A percentile compares a stretch with the other conserved stretches of the same genome.
phyloP scores from a whole-genome alignment of 2,329 filamentous ascomycete genomes.

The Pyricularia pennisetigena region DNA sequence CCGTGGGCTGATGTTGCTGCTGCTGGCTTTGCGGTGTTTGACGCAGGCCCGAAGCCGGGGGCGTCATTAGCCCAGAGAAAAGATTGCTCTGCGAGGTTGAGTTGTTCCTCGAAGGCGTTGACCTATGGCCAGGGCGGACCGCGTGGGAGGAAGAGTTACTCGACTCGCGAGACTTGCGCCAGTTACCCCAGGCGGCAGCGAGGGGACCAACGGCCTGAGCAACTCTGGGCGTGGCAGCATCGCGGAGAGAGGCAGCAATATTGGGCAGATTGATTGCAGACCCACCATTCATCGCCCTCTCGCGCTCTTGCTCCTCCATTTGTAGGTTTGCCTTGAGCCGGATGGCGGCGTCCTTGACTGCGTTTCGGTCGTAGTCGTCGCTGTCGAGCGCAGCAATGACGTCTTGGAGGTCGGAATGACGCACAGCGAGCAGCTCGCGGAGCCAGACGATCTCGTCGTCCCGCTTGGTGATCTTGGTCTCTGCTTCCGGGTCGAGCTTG shows the following conservation, averaged over 20 bases:
- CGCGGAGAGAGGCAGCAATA: constrained; percentile 65
- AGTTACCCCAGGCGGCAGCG: constrained; percentile 93
- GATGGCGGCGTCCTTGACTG: constrained; percentile 83
- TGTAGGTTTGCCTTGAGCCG: constrained; percentile 88
- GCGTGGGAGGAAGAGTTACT: constrained; percentile 22
- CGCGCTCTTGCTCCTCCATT: constrained; percentile 95
- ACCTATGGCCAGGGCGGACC: background rate
- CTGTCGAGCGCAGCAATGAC: constrained; percentile 72
- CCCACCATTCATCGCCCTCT: constrained; percentile 66
- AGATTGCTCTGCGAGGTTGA: constrained; percentile 46
- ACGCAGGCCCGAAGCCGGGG: constrained; percentile 67
- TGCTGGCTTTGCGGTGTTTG: constrained; percentile 40
- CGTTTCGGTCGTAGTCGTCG: constrained; percentile 65
- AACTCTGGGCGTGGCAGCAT: constrained; percentile 72
- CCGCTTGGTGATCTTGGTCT: constrained; percentile 76
- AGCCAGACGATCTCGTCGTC: constrained; percentile 94
- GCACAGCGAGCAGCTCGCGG: constrained; percentile 82
- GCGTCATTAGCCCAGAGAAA: constrained; percentile 75
- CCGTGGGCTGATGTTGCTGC: constrained; percentile 39
- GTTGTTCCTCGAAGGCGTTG: constrained; percentile 52
- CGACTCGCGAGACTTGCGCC: constrained; percentile 62
- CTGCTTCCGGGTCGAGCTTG: constrained; percentile 64
- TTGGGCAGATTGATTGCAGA: constrained; percentile 61
- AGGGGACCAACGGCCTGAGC: constrained; percentile 69
- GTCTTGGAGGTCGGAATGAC: constrained; percentile 85